Evolutionary conservation across 2,329 filamentous ascomycete species (phyloP).

Genomic region (Cercospora sp.): DNA sequence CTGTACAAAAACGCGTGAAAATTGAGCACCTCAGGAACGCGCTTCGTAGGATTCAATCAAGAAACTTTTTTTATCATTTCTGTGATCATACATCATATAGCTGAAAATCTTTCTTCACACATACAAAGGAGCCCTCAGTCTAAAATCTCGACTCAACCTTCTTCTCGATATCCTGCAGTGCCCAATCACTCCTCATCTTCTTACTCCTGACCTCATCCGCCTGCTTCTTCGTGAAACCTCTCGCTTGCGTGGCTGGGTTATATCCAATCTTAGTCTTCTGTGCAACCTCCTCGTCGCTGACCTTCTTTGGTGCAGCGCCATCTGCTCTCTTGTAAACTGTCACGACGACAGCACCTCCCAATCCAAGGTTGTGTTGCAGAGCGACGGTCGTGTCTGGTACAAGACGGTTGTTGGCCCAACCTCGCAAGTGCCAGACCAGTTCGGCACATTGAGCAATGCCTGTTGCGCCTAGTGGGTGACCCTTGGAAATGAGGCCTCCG

Average conservation of each 20-base stretch:
- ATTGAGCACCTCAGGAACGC: neutral
- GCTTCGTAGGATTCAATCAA: neutral
- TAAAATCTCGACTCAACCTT: slow-evolving; percentile 71
- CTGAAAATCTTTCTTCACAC: neutral
- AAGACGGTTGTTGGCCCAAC: slow-evolving; percentile 90
- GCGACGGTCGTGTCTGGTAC: slow-evolving; percentile 68
- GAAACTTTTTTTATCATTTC: neutral
- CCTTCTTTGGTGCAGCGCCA: slow-evolving; percentile 61
- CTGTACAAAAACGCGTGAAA: neutral
- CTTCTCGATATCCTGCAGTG: slow-evolving; percentile 71
- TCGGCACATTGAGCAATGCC: slow-evolving; percentile 94
- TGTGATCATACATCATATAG: neutral
- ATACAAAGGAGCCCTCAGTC: neutral
- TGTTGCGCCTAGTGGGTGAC: slow-evolving; percentile 89
- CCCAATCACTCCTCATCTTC: slow-evolving; percentile 67
- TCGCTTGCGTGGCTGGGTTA: slow-evolving; percentile 86
- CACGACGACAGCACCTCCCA: slow-evolving; percentile 86
- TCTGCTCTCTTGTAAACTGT: slow-evolving; percentile 87
- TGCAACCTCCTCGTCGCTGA: slow-evolving; percentile 65
- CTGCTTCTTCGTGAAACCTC: slow-evolving; percentile 80
- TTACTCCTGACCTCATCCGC: slow-evolving; percentile 68
- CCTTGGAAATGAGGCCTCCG: slow-evolving; percentile 92
- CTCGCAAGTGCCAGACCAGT: slow-evolving; percentile 90
- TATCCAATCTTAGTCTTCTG: slow-evolving; percentile 75
- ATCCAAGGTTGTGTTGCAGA: slow-evolving; percentile 87